Conservation (phyloP, 179 eudicot genomes). For the Actinidia arguta region DNA sequence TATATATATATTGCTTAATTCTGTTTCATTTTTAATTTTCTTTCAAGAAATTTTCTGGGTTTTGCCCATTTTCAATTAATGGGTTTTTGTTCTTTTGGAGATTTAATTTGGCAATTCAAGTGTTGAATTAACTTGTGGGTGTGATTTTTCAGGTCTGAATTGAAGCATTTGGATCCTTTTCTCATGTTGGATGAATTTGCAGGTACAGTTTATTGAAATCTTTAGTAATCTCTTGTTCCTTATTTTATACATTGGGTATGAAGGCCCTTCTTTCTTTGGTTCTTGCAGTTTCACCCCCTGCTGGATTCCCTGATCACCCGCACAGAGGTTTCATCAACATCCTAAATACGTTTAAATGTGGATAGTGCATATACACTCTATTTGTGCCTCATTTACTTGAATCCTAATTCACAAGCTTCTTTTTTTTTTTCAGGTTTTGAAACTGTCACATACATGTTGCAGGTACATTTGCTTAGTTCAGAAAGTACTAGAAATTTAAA, state of each 20-base stretch:
- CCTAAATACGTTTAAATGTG: background rate
- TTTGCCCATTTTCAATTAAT: background rate
- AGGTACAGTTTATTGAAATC: constrained; percentile 38
- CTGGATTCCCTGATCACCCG: constrained; percentile 99
- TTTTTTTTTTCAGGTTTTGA: constrained; percentile 71
- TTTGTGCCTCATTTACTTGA: background rate
- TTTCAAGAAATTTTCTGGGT: background rate
- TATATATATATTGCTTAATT: background rate
- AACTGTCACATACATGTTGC: constrained; percentile 92
- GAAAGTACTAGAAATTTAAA: background rate
- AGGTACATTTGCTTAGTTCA: constrained; percentile 44
- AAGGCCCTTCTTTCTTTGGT: background rate
- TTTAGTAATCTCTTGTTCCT: background rate
- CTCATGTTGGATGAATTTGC: constrained; percentile 89
- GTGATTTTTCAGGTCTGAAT: constrained; percentile 56
- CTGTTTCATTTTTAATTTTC: background rate
- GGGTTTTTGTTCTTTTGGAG: background rate
- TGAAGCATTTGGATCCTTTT: constrained; percentile 87
- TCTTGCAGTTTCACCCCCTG: constrained; percentile 81
- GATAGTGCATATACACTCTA: background rate
- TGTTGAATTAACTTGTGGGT: background rate
- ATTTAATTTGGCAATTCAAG: background rate
- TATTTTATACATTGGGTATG: background rate
- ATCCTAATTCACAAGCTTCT: background rate
- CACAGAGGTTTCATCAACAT: constrained; percentile 70